Evolutionary conservation across 1,139 yeast genomes (phyloP), one percentile per base, ranked within the genome.

Genomic region (Candida frijolesensis): DNA sequence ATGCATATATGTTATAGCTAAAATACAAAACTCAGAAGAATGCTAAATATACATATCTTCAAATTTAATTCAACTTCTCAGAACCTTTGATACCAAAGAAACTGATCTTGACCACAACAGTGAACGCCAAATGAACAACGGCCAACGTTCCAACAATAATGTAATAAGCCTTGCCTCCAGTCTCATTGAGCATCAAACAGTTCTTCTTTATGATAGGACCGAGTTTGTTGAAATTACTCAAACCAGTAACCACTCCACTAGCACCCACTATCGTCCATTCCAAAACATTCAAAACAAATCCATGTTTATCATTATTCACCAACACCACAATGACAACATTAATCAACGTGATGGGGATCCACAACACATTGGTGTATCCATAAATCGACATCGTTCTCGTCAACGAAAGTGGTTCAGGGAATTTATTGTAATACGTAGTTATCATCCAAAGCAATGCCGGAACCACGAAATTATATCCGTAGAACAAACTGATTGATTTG

Each of bases 361-460:
- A 89, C 50, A 85, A 78, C 8, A 86, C 72, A 61, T 87, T 87
- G 34, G 96, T 80, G 66, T 89, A 89, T 4, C 96, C 95, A 66
- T 86, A 89, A 43, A 89, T 78, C 8, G 91, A 83, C 12, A 84
- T 61, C 32, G 79, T 50, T 53, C 70, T 72, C 2, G 80, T 67
- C 48, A 78, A 60, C 9, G 80, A 70, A 22, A 76, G 63, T 41
- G 71, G 62, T 34, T 69, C 66, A 2, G 76, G 72, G 49, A 79
- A 74, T 52, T 78, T 77, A 66, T 76, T 64, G 49, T 68, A 51
- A 70, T 74, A 61, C 42, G 79, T 68, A 7, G 87, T 69, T 3
- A 72, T 57, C 2, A 80, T 60, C 70, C 82, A 85, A 41, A 85
- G 70, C 5, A 71, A 62, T 7, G 72, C 54, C 0, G 96, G 96